Conservation (phyloP, 345 rosid species). For the Linum lewisii region DNA sequence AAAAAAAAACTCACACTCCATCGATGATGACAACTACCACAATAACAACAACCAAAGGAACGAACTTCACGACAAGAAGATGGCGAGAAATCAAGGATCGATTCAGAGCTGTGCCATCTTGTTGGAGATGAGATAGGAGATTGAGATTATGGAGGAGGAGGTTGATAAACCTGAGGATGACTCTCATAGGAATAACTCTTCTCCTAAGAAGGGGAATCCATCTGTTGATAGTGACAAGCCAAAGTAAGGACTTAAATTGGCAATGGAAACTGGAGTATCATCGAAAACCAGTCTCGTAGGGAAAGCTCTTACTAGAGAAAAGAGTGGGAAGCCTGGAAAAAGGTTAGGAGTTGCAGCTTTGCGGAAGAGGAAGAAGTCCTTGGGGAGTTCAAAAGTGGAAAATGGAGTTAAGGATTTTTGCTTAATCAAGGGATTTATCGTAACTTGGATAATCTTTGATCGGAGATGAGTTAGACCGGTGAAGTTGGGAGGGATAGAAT, state of each 20-base stretch:
- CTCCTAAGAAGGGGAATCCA: slow-evolving; percentile 34
- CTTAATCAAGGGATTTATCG: slow-evolving; percentile 11
- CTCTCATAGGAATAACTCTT: slow-evolving; percentile 24
- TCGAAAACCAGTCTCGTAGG: background rate
- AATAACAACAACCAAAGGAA: too few species aligned
- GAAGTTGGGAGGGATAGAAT: too few species aligned
- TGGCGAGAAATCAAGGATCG: slow-evolving; percentile 27
- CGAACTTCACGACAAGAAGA: too few species aligned
- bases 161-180: slow-evolving; percentile 38
- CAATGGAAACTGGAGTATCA: background rate
- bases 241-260: slow-evolving; percentile 23
- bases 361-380: background rate
- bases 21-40: too few species aligned
- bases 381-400: too few species aligned
- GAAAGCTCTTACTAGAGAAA: background rate
- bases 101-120: slow-evolving; percentile 26
- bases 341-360: background rate
- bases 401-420: background rate
- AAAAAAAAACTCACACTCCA: too few species aligned
- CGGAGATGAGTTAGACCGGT: too few species aligned
- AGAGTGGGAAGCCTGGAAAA: background rate
- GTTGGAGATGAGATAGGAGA: slow-evolving; percentile 25
- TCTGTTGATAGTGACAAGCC: slow-evolving; percentile 38
- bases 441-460: slow-evolving; percentile 29
- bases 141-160: slow-evolving; percentile 29